Base-by-base conservation (phyloP, 208 protist species). In the Leishmania tropica region DNA sequence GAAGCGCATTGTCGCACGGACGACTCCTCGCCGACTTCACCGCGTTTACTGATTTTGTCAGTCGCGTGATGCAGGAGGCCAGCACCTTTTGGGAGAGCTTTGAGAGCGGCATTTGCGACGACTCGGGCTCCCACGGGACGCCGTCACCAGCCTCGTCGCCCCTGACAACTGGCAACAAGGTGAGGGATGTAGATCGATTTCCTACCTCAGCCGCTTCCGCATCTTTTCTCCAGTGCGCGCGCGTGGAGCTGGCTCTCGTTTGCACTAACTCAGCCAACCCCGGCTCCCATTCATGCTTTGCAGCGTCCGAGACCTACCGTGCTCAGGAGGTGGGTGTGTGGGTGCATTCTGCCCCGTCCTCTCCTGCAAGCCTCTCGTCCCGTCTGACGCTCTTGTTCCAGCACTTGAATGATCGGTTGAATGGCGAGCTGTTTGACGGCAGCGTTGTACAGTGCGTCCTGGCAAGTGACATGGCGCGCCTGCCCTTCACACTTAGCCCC, bases 381-480 rank as follows among this genome's bases (percentile, higher is more conserved):
- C 86, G 92, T 45, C 71, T 83, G 17, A 62, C 54, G 72, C 79
- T 95, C 37, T 78, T 95, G 31, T 89, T 93, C 35, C 74, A 83
- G 58, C 90, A 95, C 71, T 83, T 95, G 78, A 84, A 88, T 77
- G 92, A 95, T 58, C 75, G 83, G 10, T 76, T 95, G 54, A 93
- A 86, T 47, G 92, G 92, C 7, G 87, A 86, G 54, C 78, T 94
- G 24, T 95, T 95, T 78, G 92, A 95, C 79, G 90, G 90, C 21
- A 93, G 89, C 81, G 84, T 93, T 56, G 81, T 95, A 28, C 81
- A 89, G 71, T 94, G 90, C 72, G 60, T 88, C 58, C 87, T 87
- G 21, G 79, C 81, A 31, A 75, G 78, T 21, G 77, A 87, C 47
- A 73, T 65, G 28, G 37, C 40, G 19, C 84, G 37, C 48, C 75